Evolutionary conservation across 2,329 filamentous ascomycete genomes (phyloP).

Genomic region (Dryadomyces quercus-mongolicae): DNA sequence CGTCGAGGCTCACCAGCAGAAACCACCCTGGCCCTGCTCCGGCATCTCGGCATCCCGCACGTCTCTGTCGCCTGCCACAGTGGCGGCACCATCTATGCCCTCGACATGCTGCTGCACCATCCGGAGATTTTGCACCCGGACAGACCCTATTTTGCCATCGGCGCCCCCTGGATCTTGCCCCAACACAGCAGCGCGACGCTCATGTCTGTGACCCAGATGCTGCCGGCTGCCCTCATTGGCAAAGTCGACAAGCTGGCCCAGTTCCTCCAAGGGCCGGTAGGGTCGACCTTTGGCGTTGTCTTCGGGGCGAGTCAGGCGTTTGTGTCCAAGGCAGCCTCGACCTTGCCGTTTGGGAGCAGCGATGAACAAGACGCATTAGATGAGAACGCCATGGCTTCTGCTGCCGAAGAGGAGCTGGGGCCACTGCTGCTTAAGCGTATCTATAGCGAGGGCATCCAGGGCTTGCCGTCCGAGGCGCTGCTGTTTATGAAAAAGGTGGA

Average conservation of each 20-base stretch:
- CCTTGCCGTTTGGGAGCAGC: neutral
- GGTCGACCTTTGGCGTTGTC: constrained; percentile 9
- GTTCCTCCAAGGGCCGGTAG: constrained; percentile 13
- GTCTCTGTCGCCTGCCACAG: constrained; percentile 19
- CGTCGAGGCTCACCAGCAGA: neutral
- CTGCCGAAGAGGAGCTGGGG: constrained; percentile 13
- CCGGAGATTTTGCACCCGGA: constrained; percentile 16
- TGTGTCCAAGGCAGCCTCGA: neutral
- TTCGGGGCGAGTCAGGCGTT: constrained; percentile 3
- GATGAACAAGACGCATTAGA: neutral
- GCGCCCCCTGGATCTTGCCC: constrained; percentile 20
- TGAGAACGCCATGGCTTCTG: neutral
- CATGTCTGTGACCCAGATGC: constrained; percentile 12
- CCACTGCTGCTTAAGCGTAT: constrained; percentile 13
- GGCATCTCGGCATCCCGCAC: constrained; percentile 20
- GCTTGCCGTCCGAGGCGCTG: constrained; percentile 17
- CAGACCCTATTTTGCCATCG: constrained; percentile 17
- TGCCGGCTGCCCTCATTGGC: constrained; percentile 14
- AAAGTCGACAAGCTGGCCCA: constrained; percentile 13
- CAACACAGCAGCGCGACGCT: constrained; percentile 13
- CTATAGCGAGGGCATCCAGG: constrained; percentile 14
- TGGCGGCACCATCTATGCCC: constrained; percentile 19
- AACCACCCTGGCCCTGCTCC: constrained; percentile 18
- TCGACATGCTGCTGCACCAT: constrained; percentile 19
- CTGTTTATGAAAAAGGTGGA: constrained; percentile 17